phyloP scores from a whole-genome alignment of 805 yeast species.

The Zygotorulaspora chibaensis region DNA sequence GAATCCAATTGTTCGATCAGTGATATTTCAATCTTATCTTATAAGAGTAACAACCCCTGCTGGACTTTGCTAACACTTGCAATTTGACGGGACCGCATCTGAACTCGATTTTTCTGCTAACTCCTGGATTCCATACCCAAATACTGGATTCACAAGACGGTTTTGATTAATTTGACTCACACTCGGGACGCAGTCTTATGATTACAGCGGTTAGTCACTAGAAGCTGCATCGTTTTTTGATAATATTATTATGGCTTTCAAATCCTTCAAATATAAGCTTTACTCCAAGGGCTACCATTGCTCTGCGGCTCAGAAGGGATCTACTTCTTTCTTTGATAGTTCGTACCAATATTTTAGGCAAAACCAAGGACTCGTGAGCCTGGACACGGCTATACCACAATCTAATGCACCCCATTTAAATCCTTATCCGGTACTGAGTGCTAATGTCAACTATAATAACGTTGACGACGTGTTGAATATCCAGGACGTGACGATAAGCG shows the following conservation, averaged over 20 bases:
- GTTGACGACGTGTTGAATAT: slow-evolving; percentile 26
- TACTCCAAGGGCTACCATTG: slow-evolving; percentile 36
- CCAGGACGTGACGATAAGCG: slow-evolving; percentile 11
- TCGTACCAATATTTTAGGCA: slow-evolving; percentile 40
- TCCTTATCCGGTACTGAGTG: slow-evolving; percentile 38
- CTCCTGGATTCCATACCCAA: too few species aligned
- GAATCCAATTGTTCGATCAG: too few species aligned
- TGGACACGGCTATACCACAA: slow-evolving; percentile 21
- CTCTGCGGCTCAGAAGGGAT: slow-evolving; percentile 34
- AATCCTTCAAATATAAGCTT: slow-evolving; percentile 39
- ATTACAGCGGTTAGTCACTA: neutral
- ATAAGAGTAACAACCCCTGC: too few species aligned
- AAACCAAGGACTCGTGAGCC: slow-evolving; percentile 33
- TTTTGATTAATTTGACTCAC: too few species aligned
- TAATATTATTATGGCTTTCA: slow-evolving; percentile 36
- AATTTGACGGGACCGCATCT: too few species aligned
- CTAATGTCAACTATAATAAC: slow-evolving; percentile 31
- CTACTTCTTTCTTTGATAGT: slow-evolving; percentile 39
- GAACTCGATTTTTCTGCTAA: too few species aligned
- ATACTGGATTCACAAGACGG: too few species aligned
- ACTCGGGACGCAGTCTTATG: neutral
- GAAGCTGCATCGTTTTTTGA: neutral
- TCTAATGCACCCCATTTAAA: slow-evolving; percentile 19
- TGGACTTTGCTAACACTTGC: too few species aligned
- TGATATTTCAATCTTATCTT: too few species aligned